Percentiles rank a stretch among this genome's conserved stretches.
Evolutionary conservation across 345 rosid genomes (phyloP).

Genomic region (Hibiscus mutabilis): DNA sequence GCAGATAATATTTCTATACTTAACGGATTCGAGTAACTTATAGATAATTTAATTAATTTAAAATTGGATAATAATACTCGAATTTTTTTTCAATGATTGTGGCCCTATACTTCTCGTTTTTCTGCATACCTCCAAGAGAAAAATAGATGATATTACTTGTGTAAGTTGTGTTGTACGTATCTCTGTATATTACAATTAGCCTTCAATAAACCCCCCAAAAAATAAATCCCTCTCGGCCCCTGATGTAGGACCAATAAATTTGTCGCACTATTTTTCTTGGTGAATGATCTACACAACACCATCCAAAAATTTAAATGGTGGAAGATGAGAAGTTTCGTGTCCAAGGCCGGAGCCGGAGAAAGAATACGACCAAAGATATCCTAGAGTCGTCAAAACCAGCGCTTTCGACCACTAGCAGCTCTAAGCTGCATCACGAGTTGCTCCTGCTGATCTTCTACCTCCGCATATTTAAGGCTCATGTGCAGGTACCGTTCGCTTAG

Average conservation of each 20-base stretch:
- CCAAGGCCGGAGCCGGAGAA: neutral
- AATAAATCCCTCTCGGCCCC: neutral
- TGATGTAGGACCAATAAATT: neutral
- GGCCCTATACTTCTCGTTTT: too few relatives aligned
- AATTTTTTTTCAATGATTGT: too few relatives aligned
- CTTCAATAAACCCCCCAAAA: neutral
- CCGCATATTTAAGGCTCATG: conserved; percentile 59
- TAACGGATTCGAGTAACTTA: too few relatives aligned
- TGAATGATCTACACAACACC: neutral
- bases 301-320: neutral
- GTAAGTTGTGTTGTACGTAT: neutral
- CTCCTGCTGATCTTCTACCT: conserved; percentile 47
- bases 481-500: conserved; percentile 41
- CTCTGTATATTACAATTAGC: neutral
- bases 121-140: too few relatives aligned
- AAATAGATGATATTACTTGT: too few relatives aligned
- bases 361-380: neutral
- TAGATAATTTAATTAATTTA: too few relatives aligned
- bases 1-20: neutral
- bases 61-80: too few relatives aligned
- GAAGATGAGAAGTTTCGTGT: neutral
- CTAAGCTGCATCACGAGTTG: conserved; percentile 42
- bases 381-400: conserved; percentile 25
- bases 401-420: conserved; percentile 17
- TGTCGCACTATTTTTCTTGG: neutral